These are phyloP conservation scores for Marsdenia floribunda DNA, from an alignment of 257 asterid genomes.

Conservation along the genomic window DNA sequence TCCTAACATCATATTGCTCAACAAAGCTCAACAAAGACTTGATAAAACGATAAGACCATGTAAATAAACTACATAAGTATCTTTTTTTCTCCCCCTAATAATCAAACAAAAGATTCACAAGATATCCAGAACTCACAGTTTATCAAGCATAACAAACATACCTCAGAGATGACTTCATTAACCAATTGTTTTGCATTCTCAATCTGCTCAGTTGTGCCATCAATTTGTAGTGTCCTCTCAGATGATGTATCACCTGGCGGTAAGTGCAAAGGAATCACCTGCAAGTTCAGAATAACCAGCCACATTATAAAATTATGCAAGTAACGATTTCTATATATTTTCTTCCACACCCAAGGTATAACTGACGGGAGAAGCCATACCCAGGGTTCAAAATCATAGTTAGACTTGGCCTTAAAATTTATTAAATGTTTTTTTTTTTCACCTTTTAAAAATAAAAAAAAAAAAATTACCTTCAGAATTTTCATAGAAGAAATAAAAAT, in stretches of 20 bases:
- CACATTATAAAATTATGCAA: neutral
- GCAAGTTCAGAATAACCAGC: slow-evolving; percentile 7
- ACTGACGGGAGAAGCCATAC: slow-evolving; percentile 22
- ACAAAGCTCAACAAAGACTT: too few species aligned
- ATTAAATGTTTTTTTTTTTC: too few species aligned
- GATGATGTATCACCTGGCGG: slow-evolving; percentile 90
- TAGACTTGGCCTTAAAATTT: too few species aligned
- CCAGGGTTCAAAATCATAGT: neutral
- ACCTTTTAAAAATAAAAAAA: too few species aligned
- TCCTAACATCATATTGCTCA: neutral
- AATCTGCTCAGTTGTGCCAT: slow-evolving; percentile 80
- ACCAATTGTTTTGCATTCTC: slow-evolving; percentile 80
- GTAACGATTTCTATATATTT: neutral
- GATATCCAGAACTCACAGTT: neutral
- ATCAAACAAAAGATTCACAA: neutral
- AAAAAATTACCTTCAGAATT: too few species aligned
- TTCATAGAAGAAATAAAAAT: too few species aligned
- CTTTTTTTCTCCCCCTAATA: neutral
- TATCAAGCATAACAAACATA: slow-evolving; percentile 30
- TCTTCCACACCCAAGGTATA: neutral
- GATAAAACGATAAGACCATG: too few species aligned
- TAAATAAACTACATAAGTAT: neutral
- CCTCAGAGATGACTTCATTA: slow-evolving; percentile 87
- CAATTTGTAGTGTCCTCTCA: slow-evolving; percentile 89
- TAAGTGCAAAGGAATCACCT: slow-evolving; percentile 93